A percentile compares a stretch with the other conserved stretches of the same genome.
Evolutionary conservation across 768 basidiomycete genomes (phyloP).

Genomic region (Suillus hirtellus): DNA sequence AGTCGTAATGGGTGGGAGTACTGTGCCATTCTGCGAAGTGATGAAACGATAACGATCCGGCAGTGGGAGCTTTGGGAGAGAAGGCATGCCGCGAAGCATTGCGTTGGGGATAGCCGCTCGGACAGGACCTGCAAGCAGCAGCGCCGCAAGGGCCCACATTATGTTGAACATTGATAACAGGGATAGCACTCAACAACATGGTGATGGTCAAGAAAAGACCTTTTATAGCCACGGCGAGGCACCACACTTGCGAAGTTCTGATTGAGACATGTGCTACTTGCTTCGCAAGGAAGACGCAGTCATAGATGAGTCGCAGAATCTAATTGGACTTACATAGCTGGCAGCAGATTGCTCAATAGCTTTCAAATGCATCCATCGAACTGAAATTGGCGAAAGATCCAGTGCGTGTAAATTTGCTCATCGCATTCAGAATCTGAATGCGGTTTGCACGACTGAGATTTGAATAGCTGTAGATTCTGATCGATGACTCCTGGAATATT

Average conservation of each 20-base stretch:
- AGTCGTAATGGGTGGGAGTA: conserved; percentile 27
- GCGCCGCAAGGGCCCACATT: not conserved
- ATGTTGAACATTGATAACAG: not conserved
- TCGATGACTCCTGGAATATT: too few relatives aligned
- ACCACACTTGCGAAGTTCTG: not conserved
- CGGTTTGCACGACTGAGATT: too few relatives aligned
- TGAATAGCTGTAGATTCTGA: too few relatives aligned
- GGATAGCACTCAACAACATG: not conserved
- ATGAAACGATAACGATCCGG: conserved; percentile 11
- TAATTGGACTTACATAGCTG: not conserved
- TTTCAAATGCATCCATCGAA: too few relatives aligned
- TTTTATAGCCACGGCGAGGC: not conserved
- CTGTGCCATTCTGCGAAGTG: conserved; percentile 26
- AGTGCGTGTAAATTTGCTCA: too few relatives aligned
- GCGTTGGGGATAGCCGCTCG: conserved; percentile 20
- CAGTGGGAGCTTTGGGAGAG: conserved; percentile 18
- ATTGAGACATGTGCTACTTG: not conserved
- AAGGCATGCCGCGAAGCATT: conserved; percentile 22
- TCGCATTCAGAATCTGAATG: too few relatives aligned
- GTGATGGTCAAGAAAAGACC: not conserved
- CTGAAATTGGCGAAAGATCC: too few relatives aligned
- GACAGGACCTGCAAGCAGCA: not conserved
- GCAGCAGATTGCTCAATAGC: not conserved
- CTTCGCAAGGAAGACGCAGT: not conserved
- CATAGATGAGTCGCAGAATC: not conserved